Base-by-base conservation (phyloP, 2,329 filamentous ascomycete genomes). In the Raffaelea albimanens region DNA sequence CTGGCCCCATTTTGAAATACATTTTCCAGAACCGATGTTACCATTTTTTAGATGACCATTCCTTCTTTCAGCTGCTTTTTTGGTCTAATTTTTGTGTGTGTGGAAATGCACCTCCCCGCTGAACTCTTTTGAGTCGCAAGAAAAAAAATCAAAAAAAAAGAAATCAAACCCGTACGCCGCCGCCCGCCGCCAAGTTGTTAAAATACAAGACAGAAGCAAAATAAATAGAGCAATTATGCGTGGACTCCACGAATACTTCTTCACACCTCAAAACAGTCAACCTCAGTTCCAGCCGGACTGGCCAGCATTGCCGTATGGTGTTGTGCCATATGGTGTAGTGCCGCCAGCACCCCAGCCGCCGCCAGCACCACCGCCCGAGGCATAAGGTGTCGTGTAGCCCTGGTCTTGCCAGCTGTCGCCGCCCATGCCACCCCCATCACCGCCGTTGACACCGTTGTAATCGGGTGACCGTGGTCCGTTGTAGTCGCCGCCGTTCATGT, bases 371-470 rank as follows among this genome's bases (percentile, higher is more conserved):
- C 40, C 44, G 16, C 72, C 55, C 34, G 34, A 8, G 21, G 73
- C 80, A 57, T 82, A 86, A 0, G 84, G 81, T 9, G 84, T 87
- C 10, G 79, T 82, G 60, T 79, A 86, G 33, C 83, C 85, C 50
- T 80, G 76, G 40, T 76, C 75, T 53, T 76, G 73, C 68, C 78
- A 81, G 22, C 71, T 72, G 19, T 70, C 71, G 46, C 36, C 43
- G 11, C 19, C 48, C 34, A 38, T 38, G 22, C 43, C 48, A n/a
- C n/a, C n/a, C n/a, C n/a, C n/a, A n/a, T 25, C 43, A 33, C 44
- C 53, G 36, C 50, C 53, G 62, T 71, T 75, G 67, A 82, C 78
- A 7, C 82, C 53, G 72, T 82, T 71, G 61, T 73, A 78, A 67
- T 82, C 80, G 11, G 82, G 83, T 59, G 81, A 85, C 52, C 80